phyloP scores from a whole-genome alignment of 2,329 filamentous ascomycete species.

The Neocucurbitaria cava region DNA sequence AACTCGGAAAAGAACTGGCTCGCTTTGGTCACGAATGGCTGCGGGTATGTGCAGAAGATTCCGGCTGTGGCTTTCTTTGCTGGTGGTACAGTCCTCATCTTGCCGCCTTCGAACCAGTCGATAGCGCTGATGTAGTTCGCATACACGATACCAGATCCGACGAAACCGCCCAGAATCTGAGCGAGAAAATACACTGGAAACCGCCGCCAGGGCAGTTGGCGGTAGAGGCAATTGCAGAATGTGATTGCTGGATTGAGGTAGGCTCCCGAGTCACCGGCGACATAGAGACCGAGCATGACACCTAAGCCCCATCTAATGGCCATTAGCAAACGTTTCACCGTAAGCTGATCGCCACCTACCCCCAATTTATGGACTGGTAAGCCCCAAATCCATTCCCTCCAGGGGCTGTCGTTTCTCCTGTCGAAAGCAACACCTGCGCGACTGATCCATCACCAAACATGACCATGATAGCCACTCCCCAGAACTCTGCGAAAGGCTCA shows the following conservation, averaged over 20 bases:
- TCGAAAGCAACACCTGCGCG: conserved; percentile 52
- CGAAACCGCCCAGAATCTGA: conserved; percentile 72
- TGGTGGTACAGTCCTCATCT: conserved; percentile 67
- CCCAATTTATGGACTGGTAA: conserved; percentile 54
- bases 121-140: conserved; percentile 64
- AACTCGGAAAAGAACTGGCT: conserved; percentile 77
- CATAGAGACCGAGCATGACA: conserved; percentile 64
- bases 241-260: conserved; percentile 73
- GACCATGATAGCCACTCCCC: conserved; percentile 51
- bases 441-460: conserved; percentile 55
- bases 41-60: conserved; percentile 77
- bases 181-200: conserved; percentile 72
- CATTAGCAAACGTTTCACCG: conserved; percentile 8
- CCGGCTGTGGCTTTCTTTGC: conserved; percentile 67
- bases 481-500: conserved; percentile 56
- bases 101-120: conserved; percentile 66
- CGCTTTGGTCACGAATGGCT: conserved; percentile 68
- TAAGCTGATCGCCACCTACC: conserved; percentile 24
- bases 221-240: conserved; percentile 71
- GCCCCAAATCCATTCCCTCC: conserved; percentile 52
- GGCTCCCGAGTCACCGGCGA: conserved; percentile 69
- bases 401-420: conserved; percentile 47
- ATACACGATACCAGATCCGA: conserved; percentile 57
- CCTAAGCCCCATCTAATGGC: conserved; percentile 44
- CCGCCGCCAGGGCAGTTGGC: conserved; percentile 72